Base-by-base conservation (phyloP, 805 yeast genomes). In the Ogataea ganodermae region DNA sequence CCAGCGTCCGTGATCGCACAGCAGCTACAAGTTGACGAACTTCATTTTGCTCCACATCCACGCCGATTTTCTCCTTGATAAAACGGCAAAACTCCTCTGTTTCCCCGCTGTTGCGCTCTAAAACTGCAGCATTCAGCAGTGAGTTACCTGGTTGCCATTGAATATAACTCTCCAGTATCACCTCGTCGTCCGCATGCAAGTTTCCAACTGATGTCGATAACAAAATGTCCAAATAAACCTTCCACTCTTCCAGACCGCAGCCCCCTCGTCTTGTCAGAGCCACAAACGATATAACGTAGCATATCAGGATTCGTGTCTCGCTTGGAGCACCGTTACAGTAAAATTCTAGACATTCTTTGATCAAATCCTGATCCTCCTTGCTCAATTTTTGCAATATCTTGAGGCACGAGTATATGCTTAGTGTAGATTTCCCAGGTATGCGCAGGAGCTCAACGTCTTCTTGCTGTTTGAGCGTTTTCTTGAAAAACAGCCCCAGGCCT, bases 1-100 rank as follows among this genome's bases (percentile, higher is more conserved):
- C 90, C 40, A 84, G 67, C 0, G 78, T 75, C 46, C 92, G 68
- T 0, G 89, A 82, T 28, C 74, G 66, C 0, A 84, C 72, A 0
- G 85, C 81, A 20, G 76, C 50, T 4, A 53, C 43, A 4, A 64
- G 23, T 31, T 58, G 67, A 3, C 44, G 37, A 10, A 58, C 36
- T 22, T 58, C 60, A 9, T 30, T 33, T 16, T 44, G 39, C 13
- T 42, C 21, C 2, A 53, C 36, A 2, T 51, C 45, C 8, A 46
- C 52, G 6, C 45, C 36, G 33, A 55, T 52, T 21, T 61, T 61
- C 7, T 53, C 45, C 36, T 48, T 33, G 13, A 62, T 46, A 21
- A 37, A 56, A 18, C 35, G 44, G 18, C 46, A 52, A 44, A 52
- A 39, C n/a, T 56, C 60, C 3, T 35, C 44, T 36, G 50, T 33